Evolutionary conservation across 2,329 filamentous ascomycete species (phyloP).

Genomic region (Pseudophaeomoniella oleicola): DNA sequence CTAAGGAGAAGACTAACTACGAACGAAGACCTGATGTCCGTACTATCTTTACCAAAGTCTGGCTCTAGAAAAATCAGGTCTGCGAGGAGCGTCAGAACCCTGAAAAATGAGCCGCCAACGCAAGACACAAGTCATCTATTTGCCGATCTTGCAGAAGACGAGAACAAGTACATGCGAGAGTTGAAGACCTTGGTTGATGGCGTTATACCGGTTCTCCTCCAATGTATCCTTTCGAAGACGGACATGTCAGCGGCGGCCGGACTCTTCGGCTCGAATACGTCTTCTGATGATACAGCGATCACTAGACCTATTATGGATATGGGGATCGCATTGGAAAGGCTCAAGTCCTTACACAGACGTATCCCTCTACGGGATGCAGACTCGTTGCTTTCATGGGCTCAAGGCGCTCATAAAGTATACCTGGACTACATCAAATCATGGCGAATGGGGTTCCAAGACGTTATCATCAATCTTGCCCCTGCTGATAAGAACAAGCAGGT

Average conservation of each 20-base stretch:
- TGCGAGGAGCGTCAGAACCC: slow-evolving; percentile 62
- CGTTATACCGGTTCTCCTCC: slow-evolving; percentile 82
- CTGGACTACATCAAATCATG: slow-evolving; percentile 74
- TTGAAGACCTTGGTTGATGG: slow-evolving; percentile 87
- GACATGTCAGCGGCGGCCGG: slow-evolving; percentile 49
- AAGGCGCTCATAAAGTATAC: slow-evolving; percentile 64
- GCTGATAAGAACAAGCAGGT: slow-evolving; percentile 35
- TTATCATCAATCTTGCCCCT: slow-evolving; percentile 83
- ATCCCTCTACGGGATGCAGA: slow-evolving; percentile 62
- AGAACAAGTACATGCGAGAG: slow-evolving; percentile 77
- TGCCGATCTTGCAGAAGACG: slow-evolving; percentile 66
- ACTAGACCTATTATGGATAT: slow-evolving; percentile 86
- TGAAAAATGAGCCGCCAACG: slow-evolving; percentile 49
- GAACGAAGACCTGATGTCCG: slow-evolving; percentile 86
- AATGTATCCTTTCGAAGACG: slow-evolving; percentile 63
- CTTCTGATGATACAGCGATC: slow-evolving; percentile 45
- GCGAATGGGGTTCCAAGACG: slow-evolving; percentile 85
- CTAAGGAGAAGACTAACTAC: slow-evolving; percentile 70
- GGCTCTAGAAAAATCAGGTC: slow-evolving; percentile 58
- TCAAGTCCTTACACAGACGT: slow-evolving; percentile 66
- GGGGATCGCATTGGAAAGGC: slow-evolving; percentile 75
- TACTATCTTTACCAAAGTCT: slow-evolving; percentile 53
- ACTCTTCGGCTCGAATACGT: slow-evolving; percentile 47
- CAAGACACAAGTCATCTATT: slow-evolving; percentile 64
- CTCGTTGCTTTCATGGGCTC: slow-evolving; percentile 66